Conservation (phyloP, 495 filamentous ascomycete species). For the Neurospora sp. region DNA sequence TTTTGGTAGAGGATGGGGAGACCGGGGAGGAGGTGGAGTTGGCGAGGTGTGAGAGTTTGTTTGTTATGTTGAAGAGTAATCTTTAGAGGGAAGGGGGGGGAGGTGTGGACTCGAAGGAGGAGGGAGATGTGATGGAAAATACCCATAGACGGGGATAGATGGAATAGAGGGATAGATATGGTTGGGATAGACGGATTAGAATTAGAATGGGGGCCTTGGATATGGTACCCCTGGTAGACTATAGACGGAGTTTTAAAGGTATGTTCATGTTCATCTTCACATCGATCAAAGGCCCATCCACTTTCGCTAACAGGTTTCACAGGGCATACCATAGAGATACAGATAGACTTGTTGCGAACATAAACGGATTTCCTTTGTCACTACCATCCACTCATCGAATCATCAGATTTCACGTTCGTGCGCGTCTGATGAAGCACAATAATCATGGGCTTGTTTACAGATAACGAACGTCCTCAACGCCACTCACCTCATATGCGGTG, state of each 20-base stretch:
- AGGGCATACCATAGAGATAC: not conserved
- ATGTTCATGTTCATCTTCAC: not conserved
- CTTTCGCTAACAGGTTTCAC: not conserved
- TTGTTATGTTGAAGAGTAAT: constrained; percentile 23
- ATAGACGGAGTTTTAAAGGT: not conserved
- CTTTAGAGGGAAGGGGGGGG: constrained; percentile 3
- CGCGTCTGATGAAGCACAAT: not conserved
- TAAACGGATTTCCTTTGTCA: not conserved
- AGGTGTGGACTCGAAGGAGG: not conserved
- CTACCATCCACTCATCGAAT: not conserved
- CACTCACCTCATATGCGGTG: no score
- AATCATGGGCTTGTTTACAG: no score
- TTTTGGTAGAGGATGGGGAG: constrained; percentile 29
- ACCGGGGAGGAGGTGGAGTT: constrained; percentile 24
- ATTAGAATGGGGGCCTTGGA: not conserved
- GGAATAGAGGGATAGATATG: not conserved
- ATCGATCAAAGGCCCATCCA: fast-evolving
- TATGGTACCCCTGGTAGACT: not conserved
- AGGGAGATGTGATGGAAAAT: not conserved
- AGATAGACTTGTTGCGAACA: not conserved
- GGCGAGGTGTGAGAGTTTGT: constrained; percentile 38
- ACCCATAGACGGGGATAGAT: not conserved
- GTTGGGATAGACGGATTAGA: not conserved
- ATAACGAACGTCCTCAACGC: no score
- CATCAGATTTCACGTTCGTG: not conserved